These are phyloP conservation scores for Mrakia gelida DNA, from an alignment of 768 basidiomycete species.

Conservation along the genomic window DNA sequence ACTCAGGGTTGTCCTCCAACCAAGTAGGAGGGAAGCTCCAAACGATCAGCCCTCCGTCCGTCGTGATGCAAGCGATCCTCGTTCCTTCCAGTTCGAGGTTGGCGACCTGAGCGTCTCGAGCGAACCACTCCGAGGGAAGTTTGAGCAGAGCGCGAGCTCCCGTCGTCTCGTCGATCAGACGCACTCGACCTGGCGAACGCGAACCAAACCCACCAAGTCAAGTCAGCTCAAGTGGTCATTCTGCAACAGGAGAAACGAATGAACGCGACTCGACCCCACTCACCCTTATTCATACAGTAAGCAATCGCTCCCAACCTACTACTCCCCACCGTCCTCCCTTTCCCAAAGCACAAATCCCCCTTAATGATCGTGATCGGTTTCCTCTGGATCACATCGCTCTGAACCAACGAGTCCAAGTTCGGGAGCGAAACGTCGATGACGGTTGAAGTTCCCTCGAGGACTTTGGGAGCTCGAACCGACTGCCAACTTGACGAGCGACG, in stretches of 20 bases:
- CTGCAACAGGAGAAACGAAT: no score
- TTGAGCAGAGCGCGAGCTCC: conserved; percentile 28
- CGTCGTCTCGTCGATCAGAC: conserved; percentile 13
- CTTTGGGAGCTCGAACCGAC: not conserved
- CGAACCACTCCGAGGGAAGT: conserved; percentile 23
- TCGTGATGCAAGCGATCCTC: conserved; percentile 22
- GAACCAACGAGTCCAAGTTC: not conserved
- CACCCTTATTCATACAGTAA: conserved; percentile 30
- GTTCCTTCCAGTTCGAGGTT: conserved; percentile 16
- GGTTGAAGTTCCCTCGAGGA: not conserved
- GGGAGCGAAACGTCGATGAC: conserved; percentile 7
- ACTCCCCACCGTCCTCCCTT: conserved; percentile 18
- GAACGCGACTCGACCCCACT: no score
- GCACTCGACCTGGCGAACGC: conserved; percentile 14
- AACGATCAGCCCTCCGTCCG: conserved; percentile 26
- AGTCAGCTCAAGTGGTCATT: no score
- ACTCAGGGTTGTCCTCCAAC: conserved; percentile 21
- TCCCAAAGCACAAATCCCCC: not conserved
- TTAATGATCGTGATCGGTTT: conserved; percentile 24
- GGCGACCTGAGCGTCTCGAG: conserved; percentile 24
- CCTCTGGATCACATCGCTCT: not conserved
- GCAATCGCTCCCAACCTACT: conserved; percentile 5
- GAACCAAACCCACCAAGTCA: not conserved
- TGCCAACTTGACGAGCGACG: not conserved
- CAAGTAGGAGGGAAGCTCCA: conserved; percentile 22